Percentiles rank a stretch among this genome's conserved stretches.
phyloP scores from a whole-genome alignment of 192 early-diverging fungal genomes.

The Coemansia sp. region DNA sequence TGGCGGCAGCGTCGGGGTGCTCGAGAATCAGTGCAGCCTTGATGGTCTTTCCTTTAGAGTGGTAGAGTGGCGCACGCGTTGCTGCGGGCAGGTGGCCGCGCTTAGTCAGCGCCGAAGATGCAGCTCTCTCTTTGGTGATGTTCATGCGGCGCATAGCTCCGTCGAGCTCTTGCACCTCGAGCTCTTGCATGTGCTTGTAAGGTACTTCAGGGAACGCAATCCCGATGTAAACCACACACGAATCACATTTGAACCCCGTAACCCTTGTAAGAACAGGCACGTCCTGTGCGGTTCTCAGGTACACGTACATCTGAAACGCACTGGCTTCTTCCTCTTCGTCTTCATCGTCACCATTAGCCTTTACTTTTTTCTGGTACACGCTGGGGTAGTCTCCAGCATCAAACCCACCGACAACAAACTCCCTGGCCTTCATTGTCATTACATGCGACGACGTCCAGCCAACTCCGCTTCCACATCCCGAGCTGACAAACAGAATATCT shows the following conservation, averaged over 20 bases:
- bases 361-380: constrained; percentile 27
- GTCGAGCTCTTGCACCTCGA: constrained; percentile 46
- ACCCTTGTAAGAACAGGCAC: constrained; percentile 30
- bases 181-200: constrained; percentile 18
- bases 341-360: background rate
- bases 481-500: constrained; percentile 39
- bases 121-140: constrained; percentile 13
- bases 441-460: constrained; percentile 34
- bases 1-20: constrained; percentile 13
- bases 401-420: constrained; percentile 34
- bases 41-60: constrained; percentile 15
- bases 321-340: constrained; percentile 29
- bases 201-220: constrained; percentile 37
- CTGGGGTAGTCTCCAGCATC: constrained; percentile 23
- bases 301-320: constrained; percentile 43
- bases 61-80: constrained; percentile 27
- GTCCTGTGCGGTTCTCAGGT: constrained; percentile 21
- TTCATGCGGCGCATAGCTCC: constrained; percentile 32
- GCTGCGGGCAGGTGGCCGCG: background rate
- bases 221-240: constrained; percentile 26
- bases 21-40: constrained; percentile 44
- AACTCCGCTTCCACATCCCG: constrained; percentile 35
- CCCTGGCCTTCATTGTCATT: constrained; percentile 20
- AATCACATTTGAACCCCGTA: constrained; percentile 43
- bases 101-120: background rate